These are phyloP conservation scores for Spergularia marina DNA, from an alignment of 148 eudicot species.

Conservation along the genomic window DNA sequence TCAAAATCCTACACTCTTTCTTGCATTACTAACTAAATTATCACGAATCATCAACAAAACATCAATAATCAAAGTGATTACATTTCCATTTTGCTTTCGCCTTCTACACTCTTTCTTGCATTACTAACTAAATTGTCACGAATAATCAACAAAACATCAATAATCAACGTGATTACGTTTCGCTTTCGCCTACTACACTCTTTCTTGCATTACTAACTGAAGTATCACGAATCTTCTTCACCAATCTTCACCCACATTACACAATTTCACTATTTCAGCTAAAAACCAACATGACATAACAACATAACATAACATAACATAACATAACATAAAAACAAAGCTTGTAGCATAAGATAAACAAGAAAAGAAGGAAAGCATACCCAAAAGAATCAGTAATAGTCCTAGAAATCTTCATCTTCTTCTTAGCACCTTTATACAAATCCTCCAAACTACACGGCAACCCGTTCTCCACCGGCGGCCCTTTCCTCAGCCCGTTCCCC, in stretches of 20 bases:
- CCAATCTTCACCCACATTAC: background rate
- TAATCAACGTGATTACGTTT: background rate
- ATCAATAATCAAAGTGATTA: background rate
- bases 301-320: background rate
- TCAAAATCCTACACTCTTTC: background rate
- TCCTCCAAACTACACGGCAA: slow-evolving; percentile 83
- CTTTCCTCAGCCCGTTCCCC: slow-evolving; percentile 45
- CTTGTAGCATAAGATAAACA: too few species aligned
- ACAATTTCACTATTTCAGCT: background rate
- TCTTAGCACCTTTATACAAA: slow-evolving; percentile 68
- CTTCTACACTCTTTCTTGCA: background rate
- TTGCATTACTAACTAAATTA: background rate
- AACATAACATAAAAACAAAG: background rate
- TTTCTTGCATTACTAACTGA: background rate
- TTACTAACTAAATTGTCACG: background rate
- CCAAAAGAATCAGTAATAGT: slow-evolving; percentile 54
- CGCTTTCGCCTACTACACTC: background rate
- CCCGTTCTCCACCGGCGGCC: slow-evolving; percentile 62
- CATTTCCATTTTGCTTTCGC: background rate
- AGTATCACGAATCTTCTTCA: too few species aligned
- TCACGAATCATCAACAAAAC: background rate
- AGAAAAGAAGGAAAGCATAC: slow-evolving; percentile 32
- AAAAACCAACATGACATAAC: background rate
- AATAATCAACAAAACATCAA: background rate
- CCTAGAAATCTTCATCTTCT: slow-evolving; percentile 93